Percentiles rank a stretch among this genome's conserved stretches.
These are phyloP conservation scores for Boletales sp. DNA, from an alignment of 768 basidiomycete genomes.

Conservation along the genomic window DNA sequence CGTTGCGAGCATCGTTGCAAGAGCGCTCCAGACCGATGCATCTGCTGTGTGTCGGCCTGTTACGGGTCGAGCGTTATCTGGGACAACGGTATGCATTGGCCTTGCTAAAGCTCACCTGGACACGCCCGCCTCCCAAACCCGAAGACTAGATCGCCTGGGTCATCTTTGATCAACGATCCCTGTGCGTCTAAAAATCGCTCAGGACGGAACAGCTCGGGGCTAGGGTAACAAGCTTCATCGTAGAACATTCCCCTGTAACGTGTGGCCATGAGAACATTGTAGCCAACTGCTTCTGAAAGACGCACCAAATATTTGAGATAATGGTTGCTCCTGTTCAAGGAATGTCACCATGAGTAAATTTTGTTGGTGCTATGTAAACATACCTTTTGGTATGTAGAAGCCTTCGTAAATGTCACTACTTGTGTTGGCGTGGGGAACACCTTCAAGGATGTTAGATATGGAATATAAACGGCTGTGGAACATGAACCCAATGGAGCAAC, in stretches of 20 bases:
- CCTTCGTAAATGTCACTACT: conserved; percentile 38
- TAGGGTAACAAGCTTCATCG: conserved; percentile 9
- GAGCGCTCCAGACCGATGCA: conserved; percentile 4
- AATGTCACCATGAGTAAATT: too few species aligned
- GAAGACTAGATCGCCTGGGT: conserved; percentile 1
- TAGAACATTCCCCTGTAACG: conserved; percentile 1
- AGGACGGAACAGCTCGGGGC: conserved; percentile 8
- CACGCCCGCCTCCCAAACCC: conserved; percentile 14
- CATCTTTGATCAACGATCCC: background rate
- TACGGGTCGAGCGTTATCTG: too few species aligned
- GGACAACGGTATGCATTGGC: too few species aligned
- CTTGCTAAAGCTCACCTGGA: background rate
- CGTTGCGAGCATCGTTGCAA: conserved; percentile 13
- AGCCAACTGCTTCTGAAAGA: too few species aligned
- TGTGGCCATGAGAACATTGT: too few species aligned
- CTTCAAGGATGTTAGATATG: background rate
- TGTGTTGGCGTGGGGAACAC: conserved; percentile 23
- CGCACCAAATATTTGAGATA: conserved; percentile 7
- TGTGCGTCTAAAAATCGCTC: conserved; percentile 10
- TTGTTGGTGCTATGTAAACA: background rate
- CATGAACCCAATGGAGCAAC: background rate
- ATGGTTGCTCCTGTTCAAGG: conserved; percentile 3
- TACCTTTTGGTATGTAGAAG: conserved; percentile 50
- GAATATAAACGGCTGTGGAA: background rate
- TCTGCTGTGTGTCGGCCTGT: conserved; percentile 1